These are phyloP conservation scores for Carpinus fangiana DNA, from an alignment of 306 rosid species.

Conservation along the genomic window DNA sequence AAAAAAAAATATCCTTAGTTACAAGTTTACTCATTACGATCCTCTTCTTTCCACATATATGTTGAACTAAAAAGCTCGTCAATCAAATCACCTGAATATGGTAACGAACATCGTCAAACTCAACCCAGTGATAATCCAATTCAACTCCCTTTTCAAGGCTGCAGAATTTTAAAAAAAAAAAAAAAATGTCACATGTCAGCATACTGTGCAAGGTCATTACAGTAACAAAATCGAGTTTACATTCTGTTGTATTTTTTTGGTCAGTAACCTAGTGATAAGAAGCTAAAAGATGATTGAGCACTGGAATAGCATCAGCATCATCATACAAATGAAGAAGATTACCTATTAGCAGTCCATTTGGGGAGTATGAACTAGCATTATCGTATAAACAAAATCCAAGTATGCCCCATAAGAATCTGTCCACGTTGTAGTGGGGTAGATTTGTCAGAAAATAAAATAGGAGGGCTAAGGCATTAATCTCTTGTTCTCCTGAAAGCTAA, in stretches of 20 bases:
- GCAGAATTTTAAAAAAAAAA: constrained; percentile 24
- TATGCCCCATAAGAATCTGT: too few species aligned
- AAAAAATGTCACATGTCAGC: constrained; percentile 2
- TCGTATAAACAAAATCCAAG: too few species aligned
- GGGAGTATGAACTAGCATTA: not conserved
- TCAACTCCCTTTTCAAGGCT: constrained; percentile 89
- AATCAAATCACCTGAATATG: constrained; percentile 70
- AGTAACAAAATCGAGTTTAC: constrained; percentile 5
- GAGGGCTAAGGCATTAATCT: not conserved
- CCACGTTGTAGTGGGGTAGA: not conserved
- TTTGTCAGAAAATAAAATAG: not conserved
- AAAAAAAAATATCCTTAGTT: not conserved
- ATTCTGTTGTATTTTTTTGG: not conserved
- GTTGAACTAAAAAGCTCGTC: not conserved
- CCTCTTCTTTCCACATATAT: not conserved
- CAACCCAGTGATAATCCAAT: constrained; percentile 90
- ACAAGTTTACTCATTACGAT: not conserved
- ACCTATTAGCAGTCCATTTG: not conserved
- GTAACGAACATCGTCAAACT: constrained; percentile 90
- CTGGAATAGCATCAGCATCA: not conserved
- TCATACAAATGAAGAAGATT: not conserved
- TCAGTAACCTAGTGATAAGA: not conserved
- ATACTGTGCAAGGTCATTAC: constrained; percentile 5
- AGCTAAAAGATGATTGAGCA: not conserved
- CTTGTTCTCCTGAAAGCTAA: not conserved